Evolutionary conservation across 1,284 basidiomycete genomes (phyloP), one percentile per base, ranked within the genome.

Genomic region (Filobasidium uniguttulatum): DNA sequence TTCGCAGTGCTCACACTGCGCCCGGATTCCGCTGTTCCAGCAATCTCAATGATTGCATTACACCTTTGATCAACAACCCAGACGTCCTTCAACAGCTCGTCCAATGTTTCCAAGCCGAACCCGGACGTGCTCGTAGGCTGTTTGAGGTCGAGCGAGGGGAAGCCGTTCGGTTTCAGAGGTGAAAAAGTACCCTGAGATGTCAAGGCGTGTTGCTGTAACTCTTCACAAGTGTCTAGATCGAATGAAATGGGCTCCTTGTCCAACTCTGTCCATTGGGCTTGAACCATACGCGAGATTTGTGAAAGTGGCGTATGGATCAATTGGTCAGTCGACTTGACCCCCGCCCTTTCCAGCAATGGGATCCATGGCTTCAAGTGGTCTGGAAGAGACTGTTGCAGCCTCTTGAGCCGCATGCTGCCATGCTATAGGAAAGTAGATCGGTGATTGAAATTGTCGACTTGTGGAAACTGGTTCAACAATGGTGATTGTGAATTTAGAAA

Each of bases 281-380:
- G n/a, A n/a, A n/a, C n/a, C n/a, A n/a, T n/a, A n/a, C n/a, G 31
- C 10, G 31, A 9, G 31, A 23, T 5, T 3, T 23, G 26, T 26
- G 40, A 43, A 14, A 12, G 40, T 23, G 36, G 12, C 9, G 40
- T 29, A 14, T 28, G 40, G 25, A 43, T 20, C 25, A 43, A 12
- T 43, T 43, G 40, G 15, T 43, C 40, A n/a, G 40, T 43, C 40
- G 40, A 12, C 29, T 43, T 43, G n/a, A 43, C 14, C n/a, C 40
- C 40, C 12, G 20, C 4, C n/a, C 12, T n/a, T 15, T 43, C 40
- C 25, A 43, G 40, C 10, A 43, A 3, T 8, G 26, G 6, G 26
- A 43, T 14, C 15, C n/a, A 20, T 8, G 3, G 20, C n/a, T 43
- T 23, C 10, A 14, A 12, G 12, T 26, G 3, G 3, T 23, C 25